These are phyloP conservation scores for Metarhizium sp. DNA, from an alignment of 2,329 filamentous ascomycete genomes.

Conservation along the genomic window DNA sequence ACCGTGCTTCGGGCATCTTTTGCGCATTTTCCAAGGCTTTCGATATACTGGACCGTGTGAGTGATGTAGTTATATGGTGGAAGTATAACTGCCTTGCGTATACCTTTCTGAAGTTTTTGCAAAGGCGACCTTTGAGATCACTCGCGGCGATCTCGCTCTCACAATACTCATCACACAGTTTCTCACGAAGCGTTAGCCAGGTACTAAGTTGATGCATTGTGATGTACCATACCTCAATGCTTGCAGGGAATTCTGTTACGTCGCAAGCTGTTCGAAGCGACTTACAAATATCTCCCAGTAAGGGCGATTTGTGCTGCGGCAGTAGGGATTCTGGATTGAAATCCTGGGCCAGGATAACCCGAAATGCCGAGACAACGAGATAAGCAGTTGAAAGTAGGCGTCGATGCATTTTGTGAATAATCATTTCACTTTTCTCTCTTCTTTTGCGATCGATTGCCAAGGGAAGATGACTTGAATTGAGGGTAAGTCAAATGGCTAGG, in stretches of 20 bases:
- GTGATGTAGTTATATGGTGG: not conserved
- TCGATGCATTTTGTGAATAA: not conserved
- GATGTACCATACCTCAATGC: conserved; percentile 1
- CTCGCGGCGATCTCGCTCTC: conserved; percentile 5
- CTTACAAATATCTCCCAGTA: conserved; percentile 6
- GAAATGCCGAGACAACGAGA: not conserved
- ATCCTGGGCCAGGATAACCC: conserved; percentile 1
- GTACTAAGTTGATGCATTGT: not conserved
- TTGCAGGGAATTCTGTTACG: conserved; percentile 1
- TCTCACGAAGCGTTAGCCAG: conserved; percentile 1
- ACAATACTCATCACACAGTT: conserved; percentile 3
- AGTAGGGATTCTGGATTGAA: not conserved
- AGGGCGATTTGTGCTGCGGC: not conserved
- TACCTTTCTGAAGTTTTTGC: conserved; percentile 6
- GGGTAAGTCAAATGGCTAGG: not conserved
- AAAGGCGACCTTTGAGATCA: conserved; percentile 1
- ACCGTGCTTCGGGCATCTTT: not conserved
- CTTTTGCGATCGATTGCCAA: not conserved
- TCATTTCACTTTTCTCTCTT: not conserved
- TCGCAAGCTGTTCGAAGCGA: conserved; percentile 4
- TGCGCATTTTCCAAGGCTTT: conserved; percentile 7
- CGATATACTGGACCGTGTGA: conserved; percentile 1
- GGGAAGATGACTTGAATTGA: not conserved
- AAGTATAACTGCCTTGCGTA: not conserved
- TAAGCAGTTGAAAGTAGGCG: not conserved